Evolutionary conservation across 805 yeast species (phyloP).

Genomic region (Saturnispora mendoncae): DNA sequence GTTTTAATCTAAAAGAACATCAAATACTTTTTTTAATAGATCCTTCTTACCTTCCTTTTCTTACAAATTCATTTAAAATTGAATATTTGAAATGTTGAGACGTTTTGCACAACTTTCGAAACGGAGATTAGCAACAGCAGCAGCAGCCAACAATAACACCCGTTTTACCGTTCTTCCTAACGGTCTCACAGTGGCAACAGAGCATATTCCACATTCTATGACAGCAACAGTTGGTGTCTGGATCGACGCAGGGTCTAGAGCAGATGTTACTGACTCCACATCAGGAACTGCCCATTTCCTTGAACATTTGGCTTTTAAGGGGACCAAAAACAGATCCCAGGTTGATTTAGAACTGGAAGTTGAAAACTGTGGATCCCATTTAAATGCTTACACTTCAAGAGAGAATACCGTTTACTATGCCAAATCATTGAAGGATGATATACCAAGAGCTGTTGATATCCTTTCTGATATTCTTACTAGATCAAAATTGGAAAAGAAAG

Average conservation of each 20-base stretch:
- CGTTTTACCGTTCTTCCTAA: slow-evolving; percentile 71
- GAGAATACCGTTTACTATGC: slow-evolving; percentile 97
- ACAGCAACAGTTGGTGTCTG: slow-evolving; percentile 98
- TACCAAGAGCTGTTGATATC: slow-evolving; percentile 80
- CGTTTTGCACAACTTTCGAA: background rate
- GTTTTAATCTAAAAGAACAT: no score
- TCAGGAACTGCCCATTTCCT: slow-evolving; percentile 95
- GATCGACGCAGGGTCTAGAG: slow-evolving; percentile 98
- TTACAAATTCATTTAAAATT: background rate
- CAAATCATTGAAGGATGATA: slow-evolving; percentile 70
- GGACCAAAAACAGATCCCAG: slow-evolving; percentile 77
- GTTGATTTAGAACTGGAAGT: slow-evolving; percentile 81
- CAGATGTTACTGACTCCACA: slow-evolving; percentile 72
- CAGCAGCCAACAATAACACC: slow-evolving; percentile 34
- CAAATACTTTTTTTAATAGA: no score
- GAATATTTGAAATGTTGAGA: background rate
- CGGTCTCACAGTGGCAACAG: slow-evolving; percentile 93
- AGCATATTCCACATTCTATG: slow-evolving; percentile 72
- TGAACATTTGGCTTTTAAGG: slow-evolving; percentile 95
- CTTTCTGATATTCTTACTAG: slow-evolving; percentile 82
- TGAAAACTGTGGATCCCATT: slow-evolving; percentile 92
- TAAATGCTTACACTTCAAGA: slow-evolving; percentile 97
- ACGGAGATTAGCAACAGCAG: slow-evolving; percentile 4
- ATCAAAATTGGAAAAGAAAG: slow-evolving; percentile 70
- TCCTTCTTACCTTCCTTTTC: no score